Percentiles rank a stretch among this genome's conserved stretches.
These are phyloP conservation scores for Notholithocarpus densiflorus DNA, from an alignment of 306 rosid genomes.

Conservation along the genomic window DNA sequence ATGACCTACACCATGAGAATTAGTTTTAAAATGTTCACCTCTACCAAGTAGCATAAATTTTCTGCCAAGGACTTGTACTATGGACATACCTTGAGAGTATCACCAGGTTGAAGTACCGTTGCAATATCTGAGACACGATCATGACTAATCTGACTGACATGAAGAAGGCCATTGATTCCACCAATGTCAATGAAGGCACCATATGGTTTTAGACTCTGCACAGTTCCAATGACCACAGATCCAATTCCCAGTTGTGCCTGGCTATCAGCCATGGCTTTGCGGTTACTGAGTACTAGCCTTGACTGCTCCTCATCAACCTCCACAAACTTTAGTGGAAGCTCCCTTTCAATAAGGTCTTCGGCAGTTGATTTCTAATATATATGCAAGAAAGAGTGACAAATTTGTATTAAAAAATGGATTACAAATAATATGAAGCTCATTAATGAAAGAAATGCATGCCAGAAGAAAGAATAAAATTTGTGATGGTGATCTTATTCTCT, in stretches of 20 bases:
- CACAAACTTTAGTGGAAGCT: conserved; percentile 89
- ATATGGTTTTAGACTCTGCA: conserved; percentile 91
- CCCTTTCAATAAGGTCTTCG: conserved; percentile 83
- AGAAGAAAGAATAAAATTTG: not conserved
- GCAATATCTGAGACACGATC: conserved; percentile 86
- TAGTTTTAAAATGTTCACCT: conserved; percentile 5
- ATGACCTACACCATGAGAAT: conserved; percentile 64
- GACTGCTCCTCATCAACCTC: conserved; percentile 95
- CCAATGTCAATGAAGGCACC: conserved; percentile 98
- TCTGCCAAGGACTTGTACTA: conserved; percentile 10
- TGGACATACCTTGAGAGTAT: conserved; percentile 71
- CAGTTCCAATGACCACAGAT: conserved; percentile 87
- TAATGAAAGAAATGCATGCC: not conserved
- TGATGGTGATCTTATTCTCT: not conserved
- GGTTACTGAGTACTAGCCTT: conserved; percentile 91
- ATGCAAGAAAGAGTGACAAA: conserved; percentile 7
- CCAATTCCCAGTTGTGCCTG: conserved; percentile 98
- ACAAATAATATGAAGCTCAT: not conserved
- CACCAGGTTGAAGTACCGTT: conserved; percentile 94
- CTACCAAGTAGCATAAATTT: conserved; percentile 6
- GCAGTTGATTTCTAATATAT: conserved; percentile 61
- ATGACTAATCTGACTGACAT: conserved; percentile 98
- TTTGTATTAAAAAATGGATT: conserved; percentile 8
- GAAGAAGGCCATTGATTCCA: conserved; percentile 97
- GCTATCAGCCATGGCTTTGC: conserved; percentile 92